Conservation (phyloP, 139 green algal species). For the Tetradesmus lagerheimii region DNA sequence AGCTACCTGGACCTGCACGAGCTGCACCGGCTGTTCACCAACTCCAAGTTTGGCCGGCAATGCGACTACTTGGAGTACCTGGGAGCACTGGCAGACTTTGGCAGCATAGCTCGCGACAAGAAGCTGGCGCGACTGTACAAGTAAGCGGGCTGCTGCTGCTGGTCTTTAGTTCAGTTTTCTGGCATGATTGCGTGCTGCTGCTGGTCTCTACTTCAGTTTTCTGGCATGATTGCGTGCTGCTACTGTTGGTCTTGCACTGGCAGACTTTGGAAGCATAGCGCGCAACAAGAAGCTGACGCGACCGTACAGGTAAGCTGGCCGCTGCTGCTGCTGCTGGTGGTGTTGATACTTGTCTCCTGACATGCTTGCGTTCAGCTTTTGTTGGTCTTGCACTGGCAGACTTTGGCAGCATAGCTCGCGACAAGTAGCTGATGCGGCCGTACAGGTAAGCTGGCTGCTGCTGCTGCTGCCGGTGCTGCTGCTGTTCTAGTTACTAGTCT, state of each 20-base stretch:
- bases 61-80: constrained; percentile 86
- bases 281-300: no score
- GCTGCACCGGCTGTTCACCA: constrained; percentile 80
- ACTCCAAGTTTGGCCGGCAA: constrained; percentile 79
- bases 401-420: no score
- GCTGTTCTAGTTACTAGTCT: not conserved
- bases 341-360: no score
- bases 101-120: constrained; percentile 43
- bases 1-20: constrained; percentile 94
- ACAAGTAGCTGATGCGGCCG: no score
- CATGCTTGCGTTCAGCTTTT: no score
- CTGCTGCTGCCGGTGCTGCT: not conserved
- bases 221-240: no score
- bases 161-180: no score
- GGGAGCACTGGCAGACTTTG: constrained; percentile 62
- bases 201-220: no score
- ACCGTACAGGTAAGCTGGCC: constrained; percentile 68
- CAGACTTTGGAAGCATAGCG: no score
- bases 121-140: constrained; percentile 71
- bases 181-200: no score
- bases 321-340: not conserved
- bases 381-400: no score
- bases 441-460: constrained; percentile 67
- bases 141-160: constrained; percentile 45
- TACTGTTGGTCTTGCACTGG: no score